Conservation (phyloP, 176 grass and related monocot genomes). For the Bonia amplexicaulis region DNA sequence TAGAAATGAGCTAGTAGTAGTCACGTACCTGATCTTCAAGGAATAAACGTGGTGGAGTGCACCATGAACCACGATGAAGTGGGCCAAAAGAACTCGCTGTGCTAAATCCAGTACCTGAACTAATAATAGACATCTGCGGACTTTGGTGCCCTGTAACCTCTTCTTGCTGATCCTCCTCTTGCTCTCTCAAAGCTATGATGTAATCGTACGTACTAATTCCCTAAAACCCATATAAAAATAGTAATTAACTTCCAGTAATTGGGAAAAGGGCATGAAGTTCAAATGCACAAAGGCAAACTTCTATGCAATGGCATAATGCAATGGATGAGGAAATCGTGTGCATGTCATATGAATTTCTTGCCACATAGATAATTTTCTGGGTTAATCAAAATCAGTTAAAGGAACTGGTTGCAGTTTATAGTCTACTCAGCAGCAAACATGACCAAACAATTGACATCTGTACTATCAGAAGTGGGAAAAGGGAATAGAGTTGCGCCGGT, state of each 20-base stretch:
- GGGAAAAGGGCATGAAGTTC: not conserved
- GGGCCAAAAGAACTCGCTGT: constrained; percentile 90
- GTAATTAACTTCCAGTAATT: not conserved
- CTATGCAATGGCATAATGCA: not conserved
- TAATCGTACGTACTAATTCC: constrained; percentile 98
- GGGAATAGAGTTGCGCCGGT: not conserved
- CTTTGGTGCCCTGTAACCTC: constrained; percentile 75
- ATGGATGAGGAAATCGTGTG: not conserved
- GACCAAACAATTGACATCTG: not conserved
- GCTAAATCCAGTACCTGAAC: constrained; percentile 96
- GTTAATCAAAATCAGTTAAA: not conserved
- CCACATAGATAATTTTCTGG: not conserved
- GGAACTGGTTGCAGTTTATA: not conserved
- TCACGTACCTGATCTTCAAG: constrained; percentile 88
- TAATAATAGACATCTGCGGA: constrained; percentile 92
- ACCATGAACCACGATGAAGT: constrained; percentile 90
- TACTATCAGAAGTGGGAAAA: not conserved
- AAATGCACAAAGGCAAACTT: not conserved
- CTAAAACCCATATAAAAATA: constrained; percentile 28
- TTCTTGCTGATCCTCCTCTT: constrained; percentile 83
- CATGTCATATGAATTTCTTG: not conserved
- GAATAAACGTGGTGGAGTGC: constrained; percentile 88
- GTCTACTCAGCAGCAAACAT: not conserved
- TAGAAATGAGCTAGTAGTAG: not conserved
- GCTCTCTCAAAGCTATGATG: constrained; percentile 97